A percentile compares a stretch with the other conserved stretches of the same genome.
Evolutionary conservation across 441 rosid species (phyloP).

Genomic region (Viola pubescens): DNA sequence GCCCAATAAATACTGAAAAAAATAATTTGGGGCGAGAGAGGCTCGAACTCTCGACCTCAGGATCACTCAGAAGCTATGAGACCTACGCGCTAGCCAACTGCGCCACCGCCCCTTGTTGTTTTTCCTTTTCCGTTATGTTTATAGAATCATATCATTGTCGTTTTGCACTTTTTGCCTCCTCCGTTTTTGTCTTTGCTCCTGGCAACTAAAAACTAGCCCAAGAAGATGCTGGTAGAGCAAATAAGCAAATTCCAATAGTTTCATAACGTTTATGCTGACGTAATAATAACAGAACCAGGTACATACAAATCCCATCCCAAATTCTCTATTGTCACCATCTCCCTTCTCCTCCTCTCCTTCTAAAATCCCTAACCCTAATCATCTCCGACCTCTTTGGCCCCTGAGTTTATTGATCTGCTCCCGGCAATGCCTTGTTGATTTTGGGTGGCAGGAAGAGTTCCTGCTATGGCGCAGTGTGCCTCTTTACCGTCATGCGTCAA

Average conservation of each 20-base stretch:
- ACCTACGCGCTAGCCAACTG: conserved; percentile 89
- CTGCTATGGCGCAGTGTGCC: conserved; percentile 42
- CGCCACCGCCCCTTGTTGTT: conserved; percentile 12
- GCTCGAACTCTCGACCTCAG: conserved; percentile 97
- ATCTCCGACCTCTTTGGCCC: background rate
- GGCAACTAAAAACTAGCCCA: too few relatives aligned
- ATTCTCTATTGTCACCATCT: conserved; percentile 5
- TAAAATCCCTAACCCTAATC: conserved; percentile 14
- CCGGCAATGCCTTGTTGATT: conserved; percentile 21
- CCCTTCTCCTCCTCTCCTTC: conserved; percentile 13
- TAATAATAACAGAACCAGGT: conserved; percentile 11
- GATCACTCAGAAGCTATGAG: conserved; percentile 72
- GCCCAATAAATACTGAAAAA: background rate
- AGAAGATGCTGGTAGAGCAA: too few relatives aligned
- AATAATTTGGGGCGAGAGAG: conserved; percentile 61
- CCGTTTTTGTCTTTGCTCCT: too few relatives aligned
- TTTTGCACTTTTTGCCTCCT: too few relatives aligned
- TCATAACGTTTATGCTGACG: too few relatives aligned
- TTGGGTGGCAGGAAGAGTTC: background rate
- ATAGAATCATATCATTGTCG: too few relatives aligned
- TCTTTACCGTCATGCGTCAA: conserved; percentile 35
- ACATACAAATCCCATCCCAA: conserved; percentile 36
- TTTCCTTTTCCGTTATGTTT: too few relatives aligned
- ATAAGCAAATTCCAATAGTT: too few relatives aligned
- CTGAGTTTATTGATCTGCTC: background rate